Percentiles rank a stretch among this genome's conserved stretches.
These are phyloP conservation scores for Aureobasidium mangrovei DNA, from an alignment of 2,329 filamentous ascomycete species.

Conservation along the genomic window DNA sequence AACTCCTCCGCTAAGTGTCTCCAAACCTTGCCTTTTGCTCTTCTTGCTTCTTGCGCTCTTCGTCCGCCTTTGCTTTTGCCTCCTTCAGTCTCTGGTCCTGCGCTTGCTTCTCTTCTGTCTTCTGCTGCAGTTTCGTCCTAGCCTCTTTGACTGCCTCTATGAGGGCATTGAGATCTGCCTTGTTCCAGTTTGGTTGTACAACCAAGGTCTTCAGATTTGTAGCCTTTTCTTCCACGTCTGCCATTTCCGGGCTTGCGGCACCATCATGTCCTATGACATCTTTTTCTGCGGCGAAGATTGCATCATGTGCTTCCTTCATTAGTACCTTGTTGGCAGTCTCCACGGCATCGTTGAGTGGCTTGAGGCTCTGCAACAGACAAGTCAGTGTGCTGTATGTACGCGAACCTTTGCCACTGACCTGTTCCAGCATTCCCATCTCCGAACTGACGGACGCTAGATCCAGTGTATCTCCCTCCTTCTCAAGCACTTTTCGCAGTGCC, in stretches of 20 bases:
- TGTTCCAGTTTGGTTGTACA: constrained; percentile 27
- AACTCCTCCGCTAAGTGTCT: constrained; percentile 1
- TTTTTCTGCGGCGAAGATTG: constrained; percentile 28
- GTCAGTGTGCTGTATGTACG: background rate
- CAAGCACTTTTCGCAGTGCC: constrained; percentile 22
- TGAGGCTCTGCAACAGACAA: constrained; percentile 13
- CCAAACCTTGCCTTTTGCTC: constrained; percentile 9
- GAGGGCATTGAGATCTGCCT: constrained; percentile 22
- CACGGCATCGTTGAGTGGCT: constrained; percentile 21
- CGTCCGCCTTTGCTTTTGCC: constrained; percentile 13
- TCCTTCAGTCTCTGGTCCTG: constrained; percentile 14
- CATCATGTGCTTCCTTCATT: constrained; percentile 27
- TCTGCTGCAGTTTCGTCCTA: constrained; percentile 20
- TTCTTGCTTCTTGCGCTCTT: constrained; percentile 14
- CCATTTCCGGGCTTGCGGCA: constrained; percentile 17
- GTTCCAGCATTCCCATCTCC: constrained; percentile 18
- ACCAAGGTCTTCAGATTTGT: constrained; percentile 24
- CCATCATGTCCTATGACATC: constrained; percentile 22
- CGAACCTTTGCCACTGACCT: constrained; percentile 14
- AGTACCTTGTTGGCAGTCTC: constrained; percentile 23
- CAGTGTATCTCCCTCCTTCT: constrained; percentile 17
- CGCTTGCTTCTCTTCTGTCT: constrained; percentile 16
- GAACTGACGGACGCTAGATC: constrained; percentile 20
- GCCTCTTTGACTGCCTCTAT: constrained; percentile 24
- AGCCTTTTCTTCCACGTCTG: constrained; percentile 20